These are phyloP conservation scores for Theileria sp. DNA, from an alignment of 169 alveolate genomes.

Conservation along the genomic window DNA sequence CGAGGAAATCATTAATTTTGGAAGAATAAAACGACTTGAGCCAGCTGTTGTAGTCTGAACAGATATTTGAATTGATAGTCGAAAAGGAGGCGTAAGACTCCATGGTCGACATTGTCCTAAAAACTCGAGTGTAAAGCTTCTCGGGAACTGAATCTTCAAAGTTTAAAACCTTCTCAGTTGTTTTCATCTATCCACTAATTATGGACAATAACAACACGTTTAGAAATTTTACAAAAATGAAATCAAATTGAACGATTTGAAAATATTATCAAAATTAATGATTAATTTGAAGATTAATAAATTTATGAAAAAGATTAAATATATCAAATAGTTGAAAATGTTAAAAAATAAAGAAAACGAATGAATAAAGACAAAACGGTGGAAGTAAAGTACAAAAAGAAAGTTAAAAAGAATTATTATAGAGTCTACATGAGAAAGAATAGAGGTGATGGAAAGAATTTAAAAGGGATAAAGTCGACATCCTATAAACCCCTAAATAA, in stretches of 20 bases:
- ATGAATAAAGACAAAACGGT: background rate
- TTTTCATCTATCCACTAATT: background rate
- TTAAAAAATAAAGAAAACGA: too few species aligned
- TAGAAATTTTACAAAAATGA: background rate
- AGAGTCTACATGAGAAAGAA: background rate
- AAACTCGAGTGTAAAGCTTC: constrained; percentile 12
- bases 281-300: too few species aligned
- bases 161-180: background rate
- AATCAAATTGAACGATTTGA: background rate
- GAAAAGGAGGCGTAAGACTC: constrained; percentile 45
- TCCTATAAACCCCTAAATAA: background rate
- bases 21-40: constrained; percentile 51
- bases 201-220: background rate
- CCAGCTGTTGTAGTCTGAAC: constrained; percentile 58
- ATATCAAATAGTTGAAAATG: background rate
- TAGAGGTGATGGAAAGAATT: background rate
- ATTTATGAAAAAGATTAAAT: too few species aligned
- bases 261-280: background rate
- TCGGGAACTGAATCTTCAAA: constrained; percentile 14
- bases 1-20: constrained; percentile 50
- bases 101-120: constrained; percentile 16
- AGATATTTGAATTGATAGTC: constrained; percentile 20
- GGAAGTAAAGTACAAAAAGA: background rate
- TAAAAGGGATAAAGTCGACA: background rate
- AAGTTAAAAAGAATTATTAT: background rate